phyloP scores from a whole-genome alignment of 129 eudicot genomes.

The Lactuca saligna region DNA sequence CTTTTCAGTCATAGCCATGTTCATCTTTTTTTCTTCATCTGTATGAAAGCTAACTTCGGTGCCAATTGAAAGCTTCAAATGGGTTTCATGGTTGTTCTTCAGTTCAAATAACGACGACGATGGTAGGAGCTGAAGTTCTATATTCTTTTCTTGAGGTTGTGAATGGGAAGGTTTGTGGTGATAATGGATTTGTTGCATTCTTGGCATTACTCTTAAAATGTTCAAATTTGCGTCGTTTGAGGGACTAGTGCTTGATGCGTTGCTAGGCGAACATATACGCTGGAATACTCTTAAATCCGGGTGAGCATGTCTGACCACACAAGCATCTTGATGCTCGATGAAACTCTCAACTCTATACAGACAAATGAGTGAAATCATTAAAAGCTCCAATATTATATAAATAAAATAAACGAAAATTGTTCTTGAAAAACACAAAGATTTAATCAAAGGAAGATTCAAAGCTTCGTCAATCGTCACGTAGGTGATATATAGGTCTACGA shows the following conservation, averaged over 20 bases:
- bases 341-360: slow-evolving; percentile 65
- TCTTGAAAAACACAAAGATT: slow-evolving; percentile 10
- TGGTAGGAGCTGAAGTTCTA: slow-evolving; percentile 59
- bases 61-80: slow-evolving; percentile 66
- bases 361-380: slow-evolving; percentile 9
- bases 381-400: neutral
- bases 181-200: slow-evolving; percentile 27
- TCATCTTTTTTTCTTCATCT: slow-evolving; percentile 31
- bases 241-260: slow-evolving; percentile 53
- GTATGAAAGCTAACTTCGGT: slow-evolving; percentile 18
- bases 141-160: slow-evolving; percentile 23
- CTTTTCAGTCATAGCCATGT: slow-evolving; percentile 58
- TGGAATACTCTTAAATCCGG: slow-evolving; percentile 41
- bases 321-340: slow-evolving; percentile 72
- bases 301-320: slow-evolving; percentile 37
- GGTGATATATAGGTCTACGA: slow-evolving; percentile 23
- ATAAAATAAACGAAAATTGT: neutral
- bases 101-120: slow-evolving; percentile 27
- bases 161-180: slow-evolving; percentile 6
- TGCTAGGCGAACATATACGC: slow-evolving; percentile 42
- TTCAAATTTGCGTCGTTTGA: slow-evolving; percentile 47
- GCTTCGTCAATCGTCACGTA: slow-evolving; percentile 12
- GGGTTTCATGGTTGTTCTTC: slow-evolving; percentile 34
- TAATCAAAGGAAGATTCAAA: slow-evolving; percentile 9
- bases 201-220: slow-evolving; percentile 20